Percentiles rank a stretch among this genome's conserved stretches.
These are phyloP conservation scores for Gymnopilus junonius DNA, from an alignment of 768 basidiomycete genomes.

Conservation along the genomic window DNA sequence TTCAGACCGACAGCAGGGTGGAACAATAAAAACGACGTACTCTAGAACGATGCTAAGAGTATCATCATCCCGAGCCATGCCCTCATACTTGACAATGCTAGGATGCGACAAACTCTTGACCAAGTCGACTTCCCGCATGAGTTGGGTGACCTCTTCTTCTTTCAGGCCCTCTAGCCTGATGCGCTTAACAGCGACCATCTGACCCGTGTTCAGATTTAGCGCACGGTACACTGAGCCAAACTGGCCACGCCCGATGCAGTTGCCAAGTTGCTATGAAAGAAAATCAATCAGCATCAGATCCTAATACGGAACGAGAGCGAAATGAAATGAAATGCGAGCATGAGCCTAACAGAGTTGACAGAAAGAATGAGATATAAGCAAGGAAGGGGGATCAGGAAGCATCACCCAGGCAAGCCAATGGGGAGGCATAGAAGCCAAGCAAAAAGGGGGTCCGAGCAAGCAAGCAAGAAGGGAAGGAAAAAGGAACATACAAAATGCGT, in stretches of 20 bases:
- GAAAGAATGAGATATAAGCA: neutral
- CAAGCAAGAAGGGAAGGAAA: too few species aligned
- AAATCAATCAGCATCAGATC: conserved; percentile 19
- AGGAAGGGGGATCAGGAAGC: neutral
- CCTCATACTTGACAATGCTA: conserved; percentile 97
- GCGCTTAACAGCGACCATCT: conserved; percentile 99
- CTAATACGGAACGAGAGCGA: conserved; percentile 8
- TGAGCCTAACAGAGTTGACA: neutral
- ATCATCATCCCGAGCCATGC: conserved; percentile 89
- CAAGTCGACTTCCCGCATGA: conserved; percentile 95
- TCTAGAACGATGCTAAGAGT: conserved; percentile 93
- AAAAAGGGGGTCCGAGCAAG: too few species aligned
- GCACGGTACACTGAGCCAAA: conserved; percentile 97
- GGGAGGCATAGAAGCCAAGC: neutral
- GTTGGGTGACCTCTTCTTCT: conserved; percentile 86
- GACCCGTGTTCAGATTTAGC: conserved; percentile 90
- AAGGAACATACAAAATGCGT: conserved; percentile 77
- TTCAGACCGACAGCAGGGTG: conserved; percentile 7
- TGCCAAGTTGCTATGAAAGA: conserved; percentile 84
- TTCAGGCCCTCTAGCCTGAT: conserved; percentile 89
- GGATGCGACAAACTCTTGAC: conserved; percentile 92
- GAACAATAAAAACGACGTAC: conserved; percentile 53
- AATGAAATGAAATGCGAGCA: conserved; percentile 10
- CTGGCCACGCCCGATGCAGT: conserved; percentile 96
- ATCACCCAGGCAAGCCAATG: neutral